phyloP scores from a whole-genome alignment of 2,329 filamentous ascomycete genomes.

The Claviceps monticola region DNA sequence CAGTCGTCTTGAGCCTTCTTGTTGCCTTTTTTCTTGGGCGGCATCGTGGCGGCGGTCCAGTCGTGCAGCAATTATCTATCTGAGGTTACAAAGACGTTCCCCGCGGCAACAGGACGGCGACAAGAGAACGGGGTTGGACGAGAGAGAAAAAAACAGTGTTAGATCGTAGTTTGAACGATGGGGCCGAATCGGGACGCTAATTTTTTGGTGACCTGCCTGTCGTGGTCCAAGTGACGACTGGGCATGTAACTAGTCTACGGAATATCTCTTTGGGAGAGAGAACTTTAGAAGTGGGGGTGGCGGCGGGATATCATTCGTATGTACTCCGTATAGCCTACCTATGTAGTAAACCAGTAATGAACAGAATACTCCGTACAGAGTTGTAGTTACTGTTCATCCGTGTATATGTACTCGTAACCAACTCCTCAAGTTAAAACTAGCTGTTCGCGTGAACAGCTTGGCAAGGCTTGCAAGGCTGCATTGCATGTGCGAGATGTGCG shows the following conservation, averaged over 20 bases:
- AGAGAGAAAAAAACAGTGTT: not conserved
- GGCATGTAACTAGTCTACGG: no score
- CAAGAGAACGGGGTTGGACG: not conserved
- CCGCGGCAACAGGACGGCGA: not conserved
- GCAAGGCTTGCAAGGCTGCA: no score
- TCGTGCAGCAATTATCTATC: not conserved
- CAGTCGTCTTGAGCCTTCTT: constrained; percentile 82
- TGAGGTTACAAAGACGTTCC: not conserved
- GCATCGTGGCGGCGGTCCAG: constrained; percentile 43
- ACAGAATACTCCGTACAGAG: no score
- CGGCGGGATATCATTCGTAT: not conserved
- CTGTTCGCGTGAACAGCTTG: no score
- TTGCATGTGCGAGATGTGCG: no score
- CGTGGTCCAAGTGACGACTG: not conserved
- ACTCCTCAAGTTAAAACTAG: no score
- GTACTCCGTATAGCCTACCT: no score
- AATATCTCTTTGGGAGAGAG: not conserved
- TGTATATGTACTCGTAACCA: no score
- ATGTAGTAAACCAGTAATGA: no score
- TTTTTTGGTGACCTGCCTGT: not conserved
- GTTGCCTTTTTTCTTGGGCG: constrained; percentile 85
- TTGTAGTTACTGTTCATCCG: no score
- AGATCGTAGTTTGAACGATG: not conserved
- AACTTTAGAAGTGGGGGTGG: not conserved
- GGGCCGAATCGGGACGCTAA: not conserved